Base-by-base conservation (phyloP, 1,139 yeast genomes). In the Casaregolazyma suthepensis region DNA sequence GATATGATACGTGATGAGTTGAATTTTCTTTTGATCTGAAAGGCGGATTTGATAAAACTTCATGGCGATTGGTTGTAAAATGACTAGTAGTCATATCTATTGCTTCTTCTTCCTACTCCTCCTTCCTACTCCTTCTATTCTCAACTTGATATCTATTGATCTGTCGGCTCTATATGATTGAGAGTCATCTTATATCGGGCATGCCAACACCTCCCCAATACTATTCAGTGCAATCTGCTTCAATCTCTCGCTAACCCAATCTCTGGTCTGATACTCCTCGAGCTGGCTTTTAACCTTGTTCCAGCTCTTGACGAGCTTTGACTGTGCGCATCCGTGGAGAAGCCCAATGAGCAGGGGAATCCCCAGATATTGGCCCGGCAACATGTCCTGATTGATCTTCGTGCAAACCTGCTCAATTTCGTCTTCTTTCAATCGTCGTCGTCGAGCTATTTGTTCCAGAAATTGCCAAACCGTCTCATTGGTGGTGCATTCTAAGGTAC, bases 181-280 rank as follows among this genome's bases (percentile, higher is more conserved):
- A 22, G 4, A 22, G 26, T 22, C 26, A 7, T 35, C 9, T 35
- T 13, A 35, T 35, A 35, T 35, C 13, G 40, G 17, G 17, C 40
- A 35, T 13, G 40, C 40, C 40, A 26, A 26, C 31, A 35, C 17
- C 13, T 35, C 51, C 19, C 47, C 51, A 19, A 18, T 46, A 20
- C 20, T 46, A 7, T 20, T 43, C n/a, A 26, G n/a, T 18, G 35
- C 44, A 10, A 46, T 37, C n/a, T 23, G 44, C 13, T 35, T 22
- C 35, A 46, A 38, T 15, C 49, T 42, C 29, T 46, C 43, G 20
- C 40, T 46, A 13, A 46, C 23, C 49, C 49, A 46, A 26, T 46
- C 49, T 15, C 20, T 46, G 13, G 40, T 4, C 13, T 35, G 40
- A 7, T 35, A 35, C 13, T 35, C 40, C 13, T 35, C 40, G 5